phyloP scores from a whole-genome alignment of 2,329 filamentous ascomycete species.

The Talaromyces funiculosus region DNA sequence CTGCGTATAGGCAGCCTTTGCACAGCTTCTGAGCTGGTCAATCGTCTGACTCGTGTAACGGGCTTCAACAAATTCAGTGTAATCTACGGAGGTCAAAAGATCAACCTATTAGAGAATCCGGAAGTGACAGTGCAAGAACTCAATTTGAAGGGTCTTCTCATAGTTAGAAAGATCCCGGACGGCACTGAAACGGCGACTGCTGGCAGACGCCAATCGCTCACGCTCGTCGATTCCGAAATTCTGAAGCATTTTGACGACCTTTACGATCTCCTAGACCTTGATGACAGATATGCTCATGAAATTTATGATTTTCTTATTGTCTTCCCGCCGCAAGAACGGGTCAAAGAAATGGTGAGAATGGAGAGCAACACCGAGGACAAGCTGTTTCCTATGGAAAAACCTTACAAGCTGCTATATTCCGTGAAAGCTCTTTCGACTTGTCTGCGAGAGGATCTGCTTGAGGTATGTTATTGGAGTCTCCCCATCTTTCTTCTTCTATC shows the following conservation, averaged over 20 bases:
- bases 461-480: conserved; percentile 20
- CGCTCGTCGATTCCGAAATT: conserved; percentile 69
- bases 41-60: conserved; percentile 61
- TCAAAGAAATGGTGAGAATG: conserved; percentile 56
- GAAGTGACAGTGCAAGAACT: conserved; percentile 62
- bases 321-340: conserved; percentile 62
- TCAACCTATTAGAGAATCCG: conserved; percentile 57
- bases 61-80: conserved; percentile 71
- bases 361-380: conserved; percentile 50
- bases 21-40: conserved; percentile 63
- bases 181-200: conserved; percentile 30
- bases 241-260: conserved; percentile 76
- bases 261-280: conserved; percentile 72
- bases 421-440: conserved; percentile 61
- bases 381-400: conserved; percentile 63
- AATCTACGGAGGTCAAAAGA: conserved; percentile 63
- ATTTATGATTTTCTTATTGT: conserved; percentile 66
- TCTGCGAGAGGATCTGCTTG: conserved; percentile 45
- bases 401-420: conserved; percentile 69
- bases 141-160: conserved; percentile 58
- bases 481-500: too few species aligned
- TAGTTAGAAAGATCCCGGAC: conserved; percentile 56
- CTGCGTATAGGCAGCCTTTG: conserved; percentile 65
- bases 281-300: conserved; percentile 64
- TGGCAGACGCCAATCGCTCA: conserved; percentile 46